Base-by-base conservation (phyloP, 139 green algal genomes). In the Chlorella sp. region DNA sequence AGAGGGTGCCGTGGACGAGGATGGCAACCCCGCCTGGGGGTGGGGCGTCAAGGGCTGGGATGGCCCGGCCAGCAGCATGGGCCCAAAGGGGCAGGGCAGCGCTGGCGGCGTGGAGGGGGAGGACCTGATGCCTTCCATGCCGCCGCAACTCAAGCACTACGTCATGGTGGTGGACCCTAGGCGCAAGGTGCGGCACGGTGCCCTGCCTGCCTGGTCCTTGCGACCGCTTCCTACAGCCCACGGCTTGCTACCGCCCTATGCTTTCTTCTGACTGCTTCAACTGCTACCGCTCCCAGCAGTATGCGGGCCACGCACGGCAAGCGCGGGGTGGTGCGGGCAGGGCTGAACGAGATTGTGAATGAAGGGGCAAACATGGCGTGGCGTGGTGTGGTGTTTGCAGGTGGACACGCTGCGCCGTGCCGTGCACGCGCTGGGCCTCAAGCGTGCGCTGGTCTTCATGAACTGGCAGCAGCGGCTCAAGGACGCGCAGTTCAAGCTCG, bases 381-480 rank as follows among this genome's bases (percentile, higher is more conserved):
- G n/a, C n/a, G n/a, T n/a, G n/a, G n/a, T n/a, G n/a, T n/a, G 55
- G n/a, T 67, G 62, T 27, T 67, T 64, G 1, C 65, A 89, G 65
- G 88, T 94, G 6, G 95, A 99, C 85, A 72, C 75, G 2, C 64
- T 97, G 72, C 83, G 95, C 29, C 74, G 86, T 27, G 71, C 67
- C n/a, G 89, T 98, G 35, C 85, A 98, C 62, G 95, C 94, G 5
- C 76, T 94, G 49, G 83, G 77, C 34, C 72, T 81, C 3, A 62
- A 91, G 67, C 84, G 85, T 10, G 87, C 74, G 0, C 82, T 99
- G 5, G 86, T 97, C 27, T 99, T 99, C 80, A 96, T 98, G 90
- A 99, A 99, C 84, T 97, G 89, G 72, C 88, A 92, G 80, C 86
- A 93, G 73, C 84, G 94, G 17, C 80, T 97, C 4, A 82, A 92